Conservation (phyloP, 2,329 filamentous ascomycete species). For the Dendrostoma leiphaemia region DNA sequence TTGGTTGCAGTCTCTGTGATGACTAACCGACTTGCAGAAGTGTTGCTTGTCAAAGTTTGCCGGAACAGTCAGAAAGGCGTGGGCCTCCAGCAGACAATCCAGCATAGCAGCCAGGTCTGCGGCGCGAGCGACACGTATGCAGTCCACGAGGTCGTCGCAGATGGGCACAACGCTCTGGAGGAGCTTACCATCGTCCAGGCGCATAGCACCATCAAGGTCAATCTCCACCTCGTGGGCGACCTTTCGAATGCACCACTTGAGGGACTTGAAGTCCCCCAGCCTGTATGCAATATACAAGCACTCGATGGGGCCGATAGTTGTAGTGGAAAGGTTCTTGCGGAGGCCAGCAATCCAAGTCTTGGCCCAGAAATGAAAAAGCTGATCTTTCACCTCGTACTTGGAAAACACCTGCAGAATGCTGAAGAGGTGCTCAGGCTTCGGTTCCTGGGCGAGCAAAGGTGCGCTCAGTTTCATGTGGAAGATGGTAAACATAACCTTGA, state of each 20-base stretch:
- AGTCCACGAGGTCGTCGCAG: not conserved
- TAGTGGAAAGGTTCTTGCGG: not conserved
- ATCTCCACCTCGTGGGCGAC: conserved; percentile 8
- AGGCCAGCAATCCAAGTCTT: conserved; percentile 12
- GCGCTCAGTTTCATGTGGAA: conserved; percentile 13
- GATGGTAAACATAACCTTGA: conserved; percentile 15
- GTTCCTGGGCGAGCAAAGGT: conserved; percentile 7
- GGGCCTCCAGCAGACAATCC: not conserved
- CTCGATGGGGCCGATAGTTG: not conserved
- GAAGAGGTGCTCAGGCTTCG: conserved; percentile 8
- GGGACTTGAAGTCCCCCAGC: conserved; percentile 16
- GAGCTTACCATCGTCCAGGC: not conserved
- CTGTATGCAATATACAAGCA: conserved; percentile 8
- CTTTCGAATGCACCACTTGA: conserved; percentile 9
- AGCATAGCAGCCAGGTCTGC: conserved; percentile 5
- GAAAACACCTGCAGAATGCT: conserved; percentile 7
- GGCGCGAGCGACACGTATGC: conserved; percentile 1
- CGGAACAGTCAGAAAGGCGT: conserved; percentile 7
- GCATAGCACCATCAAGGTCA: not conserved
- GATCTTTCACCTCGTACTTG: conserved; percentile 13
- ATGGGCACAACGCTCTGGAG: conserved; percentile 2
- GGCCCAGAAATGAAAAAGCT: conserved; percentile 7
- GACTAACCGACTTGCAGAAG: conserved; percentile 14
- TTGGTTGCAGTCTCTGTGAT: conserved; percentile 15
- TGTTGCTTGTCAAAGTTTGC: not conserved